Base-by-base conservation (phyloP, 305 asterid species). In the Lippia alba region DNA sequence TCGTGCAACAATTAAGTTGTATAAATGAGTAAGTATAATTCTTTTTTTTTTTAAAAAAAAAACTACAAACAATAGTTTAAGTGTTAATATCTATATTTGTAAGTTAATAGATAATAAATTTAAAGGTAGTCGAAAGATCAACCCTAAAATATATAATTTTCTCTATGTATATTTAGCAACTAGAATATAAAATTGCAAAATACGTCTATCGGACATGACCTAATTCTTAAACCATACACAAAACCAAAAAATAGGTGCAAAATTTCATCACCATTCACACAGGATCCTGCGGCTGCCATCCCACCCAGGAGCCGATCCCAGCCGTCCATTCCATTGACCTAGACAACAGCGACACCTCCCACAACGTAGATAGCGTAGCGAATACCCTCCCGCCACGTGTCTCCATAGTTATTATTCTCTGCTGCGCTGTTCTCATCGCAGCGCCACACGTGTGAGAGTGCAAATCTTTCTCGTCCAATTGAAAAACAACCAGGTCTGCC, bases 391-490 rank as follows among this genome's bases (percentile, higher is more conserved):
- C 0, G 79, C 78, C 89, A 83, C 87, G 89, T 84, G 73, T 5
- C 68, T 36, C 19, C 0, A 4, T 63, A 18, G 63, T 24, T 36
- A 58, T 61, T 56, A 73, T 74, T 56, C 20, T 51, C 44, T 77
- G 86, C 80, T 61, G 5, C 80, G 82, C 83, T 79, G 91, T 76
- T 69, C 45, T 46, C 46, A 54, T 69, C 68, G 54, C 48, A 61
- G 68, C 64, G 80, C 48, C 69, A 18, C 86, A 85, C 87, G 89
- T 85, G 89, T 80, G 63, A 33, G 67, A 53, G 56, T 74, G 59
- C 6, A 50, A 16, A 44, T 44, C 49, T 32, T 50, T 14, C 32
- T 17, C 36, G 24, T 15, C 34, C 20, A 19, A 40, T 54, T n/a
- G 12, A 12, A 41, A 32, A 15, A 10, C 3, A 15, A 10, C 3